Evolutionary conservation across 139 green algal species (phyloP), one percentile per base, ranked within the genome.

Genomic region (Coccomyxa sp.): DNA sequence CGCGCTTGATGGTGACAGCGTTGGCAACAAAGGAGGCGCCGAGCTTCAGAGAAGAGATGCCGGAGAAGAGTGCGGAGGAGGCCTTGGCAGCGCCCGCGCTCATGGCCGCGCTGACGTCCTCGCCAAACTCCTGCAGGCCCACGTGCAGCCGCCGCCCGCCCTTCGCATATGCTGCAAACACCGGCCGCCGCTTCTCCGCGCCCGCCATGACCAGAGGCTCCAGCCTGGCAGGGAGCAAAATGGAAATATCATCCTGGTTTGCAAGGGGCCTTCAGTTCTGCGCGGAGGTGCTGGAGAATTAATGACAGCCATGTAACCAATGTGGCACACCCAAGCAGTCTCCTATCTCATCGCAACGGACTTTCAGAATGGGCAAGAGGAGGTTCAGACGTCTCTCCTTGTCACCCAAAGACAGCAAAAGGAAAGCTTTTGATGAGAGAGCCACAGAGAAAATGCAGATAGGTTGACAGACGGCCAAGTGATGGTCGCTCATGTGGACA

Each of bases 141-240:
- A 95, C 89, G 68, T 95, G 92, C 21, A 94, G 59, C 17, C 91
- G 87, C 79, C 88, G 84, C 67, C 86, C 88, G 18, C 91, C 90
- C 23, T 80, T 85, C 67, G 79, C 58, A 82, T 90, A 88, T 16
- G 87, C 75, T 4, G 86, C 84, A 77, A 85, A 88, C 10, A 88
- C 82, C 21, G 88, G 85, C 67, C 82, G 82, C 27, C 85, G 76
- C 76, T 86, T 83, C 58, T 88, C 82, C 11, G 81, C 86, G 3
- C 89, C 87, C 18, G 25, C 28, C 30, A 86, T 77, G 15, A 85
- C 82, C 79, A 95, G 82, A 7, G 92, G 92, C 86, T 95, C 92
- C 71, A 95, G 81, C 83, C 92, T 93, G 88, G 82, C 84, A 13
- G 13, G 67, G 32, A 51, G 51, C 14, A 77, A 51, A 77, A 17